Conservation (phyloP, 176 grass and related monocot genomes). For the Cenchrus fungigraminus region DNA sequence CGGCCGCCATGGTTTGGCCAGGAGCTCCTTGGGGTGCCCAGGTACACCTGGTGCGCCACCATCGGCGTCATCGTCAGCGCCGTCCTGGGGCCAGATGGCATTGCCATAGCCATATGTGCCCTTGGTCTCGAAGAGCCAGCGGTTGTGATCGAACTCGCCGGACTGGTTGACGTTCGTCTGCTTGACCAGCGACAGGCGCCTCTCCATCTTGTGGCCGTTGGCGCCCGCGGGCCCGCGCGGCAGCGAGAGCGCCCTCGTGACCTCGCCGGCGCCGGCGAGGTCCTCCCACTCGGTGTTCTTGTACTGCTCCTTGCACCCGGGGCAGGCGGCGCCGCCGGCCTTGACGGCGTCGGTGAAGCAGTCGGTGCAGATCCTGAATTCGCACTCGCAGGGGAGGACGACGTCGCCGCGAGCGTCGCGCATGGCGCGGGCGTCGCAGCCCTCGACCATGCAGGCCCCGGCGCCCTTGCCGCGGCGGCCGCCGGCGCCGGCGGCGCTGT, state of each 20-base stretch:
- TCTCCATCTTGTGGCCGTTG: constrained; percentile 57
- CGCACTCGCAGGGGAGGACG: constrained; percentile 84
- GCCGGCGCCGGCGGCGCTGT: background rate
- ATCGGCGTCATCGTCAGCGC: constrained; percentile 46
- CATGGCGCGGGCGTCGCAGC: constrained; percentile 67
- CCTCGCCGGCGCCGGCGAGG: constrained; percentile 8
- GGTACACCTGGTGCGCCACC: constrained; percentile 30
- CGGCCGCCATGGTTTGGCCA: constrained; percentile 89
- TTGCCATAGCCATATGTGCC: constrained; percentile 96
- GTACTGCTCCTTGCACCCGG: constrained; percentile 94
- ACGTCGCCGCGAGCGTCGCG: constrained; percentile 63
- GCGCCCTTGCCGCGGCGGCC: constrained; percentile 41
- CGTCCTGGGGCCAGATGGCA: constrained; percentile 90
- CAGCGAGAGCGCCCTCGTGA: constrained; percentile 66
- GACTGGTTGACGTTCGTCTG: constrained; percentile 42
- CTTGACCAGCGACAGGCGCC: constrained; percentile 67
- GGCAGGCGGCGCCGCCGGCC: constrained; percentile 54
- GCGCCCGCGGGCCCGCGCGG: constrained; percentile 14
- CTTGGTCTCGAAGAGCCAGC: constrained; percentile 99
- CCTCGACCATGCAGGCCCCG: constrained; percentile 63
- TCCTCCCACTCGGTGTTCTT: constrained; percentile 81
- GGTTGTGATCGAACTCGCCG: constrained; percentile 91
- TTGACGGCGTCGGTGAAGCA: constrained; percentile 95
- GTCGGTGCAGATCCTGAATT: constrained; percentile 89
- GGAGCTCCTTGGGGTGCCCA: constrained; percentile 79